phyloP scores from a whole-genome alignment of 2,329 filamentous ascomycete genomes.

The Botrytis pseudocinerea region DNA sequence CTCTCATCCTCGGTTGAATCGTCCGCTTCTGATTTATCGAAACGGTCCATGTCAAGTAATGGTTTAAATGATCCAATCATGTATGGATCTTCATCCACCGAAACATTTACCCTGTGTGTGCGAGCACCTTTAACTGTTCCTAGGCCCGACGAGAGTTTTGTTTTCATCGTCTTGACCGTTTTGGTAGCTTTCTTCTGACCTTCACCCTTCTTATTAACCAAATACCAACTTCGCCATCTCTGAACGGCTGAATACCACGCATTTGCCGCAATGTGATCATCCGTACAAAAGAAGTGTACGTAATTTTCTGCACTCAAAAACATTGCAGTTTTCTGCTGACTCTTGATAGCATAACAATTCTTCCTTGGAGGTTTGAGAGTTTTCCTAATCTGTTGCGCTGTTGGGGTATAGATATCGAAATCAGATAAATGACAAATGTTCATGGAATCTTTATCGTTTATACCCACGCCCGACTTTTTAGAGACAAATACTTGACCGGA shows the following conservation, averaged over 20 bases:
- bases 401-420: constrained; percentile 86
- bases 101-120: constrained; percentile 39
- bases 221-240: constrained; percentile 87
- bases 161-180: constrained; percentile 30
- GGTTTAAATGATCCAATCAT: constrained; percentile 69
- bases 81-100: constrained; percentile 55
- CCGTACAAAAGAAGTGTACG: constrained; percentile 87
- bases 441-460: constrained; percentile 63
- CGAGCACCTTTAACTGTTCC: constrained; percentile 37
- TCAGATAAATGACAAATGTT: constrained; percentile 85
- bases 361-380: constrained; percentile 81
- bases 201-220: constrained; percentile 67
- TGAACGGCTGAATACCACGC: constrained; percentile 73
- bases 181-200: constrained; percentile 38
- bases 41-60: constrained; percentile 61
- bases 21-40: constrained; percentile 43
- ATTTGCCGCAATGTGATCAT: constrained; percentile 66
- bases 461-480: constrained; percentile 65
- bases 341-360: constrained; percentile 85
- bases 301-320: constrained; percentile 83
- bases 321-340: constrained; percentile 82
- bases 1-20: constrained; percentile 37
- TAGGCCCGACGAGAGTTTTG: constrained; percentile 15
- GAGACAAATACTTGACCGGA: constrained; percentile 72
- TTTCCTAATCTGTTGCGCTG: constrained; percentile 64